Base-by-base conservation (phyloP, 306 rosid genomes). In the Medicago arabica region DNA sequence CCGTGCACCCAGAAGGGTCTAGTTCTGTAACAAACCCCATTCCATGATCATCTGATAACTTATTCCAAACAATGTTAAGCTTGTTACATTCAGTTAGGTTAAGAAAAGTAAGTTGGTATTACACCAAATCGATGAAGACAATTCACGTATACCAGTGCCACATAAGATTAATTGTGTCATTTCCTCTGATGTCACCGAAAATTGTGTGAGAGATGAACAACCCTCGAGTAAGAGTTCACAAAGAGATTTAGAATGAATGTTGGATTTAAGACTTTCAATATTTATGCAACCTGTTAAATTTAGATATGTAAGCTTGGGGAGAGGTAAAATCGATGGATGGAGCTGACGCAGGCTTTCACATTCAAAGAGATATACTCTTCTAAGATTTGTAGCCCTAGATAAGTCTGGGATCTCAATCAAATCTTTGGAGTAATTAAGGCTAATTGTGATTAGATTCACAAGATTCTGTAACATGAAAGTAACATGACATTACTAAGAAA, bases 371-470 rank as follows among this genome's bases (percentile, higher is more conserved):
- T 0, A 1, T 17, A 75, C 5, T 2, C 1, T 3, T 50, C 18
- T 8, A 36, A 75, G 79, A 13, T 75, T 75, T 18, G 38, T 12
- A 1, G 81, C 49, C 15, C 0, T 11, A 2, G 81, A 54, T 47
- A 77, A 69, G 61, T 77, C 69, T 31, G 81, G 81, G 10, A 77
- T 19, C 75, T 77, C 70, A 9, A 58, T 11, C 61, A 75, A 1
- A 21, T 65, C 8, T 39, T 8, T 4, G 23, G 64, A 75, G 11
- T 0, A 5, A 0, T 12, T 1, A 23, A 72, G 68, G 12, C 1
- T 0, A 58, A 77, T 9, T 31, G 1, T 2, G 17, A 8, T 34
- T 3, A 77, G 38, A 46, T 68, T 77, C 41, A 17, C 43, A 17
- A 68, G 31, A 19, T 77, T n/a, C 81, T 68, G 67, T 40, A 66